Base-by-base conservation (phyloP, 2,329 filamentous ascomycete species). In the Cordyceps fumosorosea region DNA sequence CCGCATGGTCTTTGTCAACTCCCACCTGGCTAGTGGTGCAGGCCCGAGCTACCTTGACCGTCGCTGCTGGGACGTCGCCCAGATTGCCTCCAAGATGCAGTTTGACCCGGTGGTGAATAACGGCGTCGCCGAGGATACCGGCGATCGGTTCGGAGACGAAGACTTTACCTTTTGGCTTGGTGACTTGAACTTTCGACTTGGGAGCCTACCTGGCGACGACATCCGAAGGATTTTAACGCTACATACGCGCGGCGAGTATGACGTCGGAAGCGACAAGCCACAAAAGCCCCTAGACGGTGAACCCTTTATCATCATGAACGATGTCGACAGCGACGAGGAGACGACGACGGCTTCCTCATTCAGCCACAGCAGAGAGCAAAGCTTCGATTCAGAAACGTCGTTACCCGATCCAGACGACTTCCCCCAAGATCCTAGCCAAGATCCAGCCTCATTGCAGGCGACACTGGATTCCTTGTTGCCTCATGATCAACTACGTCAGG, bases 161-260 rank as follows among this genome's bases (percentile, higher is more conserved):
- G 95, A 99, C 70, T 92, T 97, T 75, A 86, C 88, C 0, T 97
- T 99, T 70, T 98, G 93, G 91, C 90, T 96, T 70, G 95, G 95
- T 7, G 95, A 99, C 73, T 80, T 99, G 48, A 99, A 99, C 72
- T 99, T 97, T 71, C 86, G 95, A 37, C 81, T 99, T 0, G 91
- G 96, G 56, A 90, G 89, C 51, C 84, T 98, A 55, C 90, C 93
- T 0, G 93, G 92, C 0, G 89, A 95, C 44, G 95, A 99, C 72
- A 95, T 99, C 53, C 84, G 93, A 37, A 85, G 89, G 54, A 78
- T 98, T 7, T 80, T 99, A 44, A 89, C 88, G 70, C 81, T 97
- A 5, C 93, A 97, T 73, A 89, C 90, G 0, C 82, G 83, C 40
- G 91, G 91, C 63, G 88, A 93, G 74, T 92, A 93, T 72, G 87